These are phyloP conservation scores for Rubus idaeus DNA, from an alignment of 306 rosid genomes.

Conservation along the genomic window DNA sequence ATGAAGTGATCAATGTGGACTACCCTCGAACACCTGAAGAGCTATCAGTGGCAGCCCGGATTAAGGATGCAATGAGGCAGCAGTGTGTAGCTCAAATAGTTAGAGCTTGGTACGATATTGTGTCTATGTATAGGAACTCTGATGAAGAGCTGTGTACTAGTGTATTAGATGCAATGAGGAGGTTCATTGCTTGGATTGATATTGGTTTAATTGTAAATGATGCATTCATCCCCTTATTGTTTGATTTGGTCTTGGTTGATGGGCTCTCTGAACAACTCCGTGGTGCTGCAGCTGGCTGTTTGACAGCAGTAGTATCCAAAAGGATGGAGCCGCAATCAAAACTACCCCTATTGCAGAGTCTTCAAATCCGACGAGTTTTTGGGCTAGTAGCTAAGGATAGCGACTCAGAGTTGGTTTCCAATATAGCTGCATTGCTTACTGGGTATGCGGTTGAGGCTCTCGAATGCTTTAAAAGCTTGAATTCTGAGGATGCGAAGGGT, in stretches of 20 bases:
- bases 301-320: conserved; percentile 82
- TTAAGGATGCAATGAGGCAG: conserved; percentile 91
- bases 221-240: conserved; percentile 67
- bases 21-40: conserved; percentile 76
- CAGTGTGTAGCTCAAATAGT: conserved; percentile 69
- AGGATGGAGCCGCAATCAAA: conserved; percentile 81
- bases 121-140: conserved; percentile 59
- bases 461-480: conserved; percentile 82
- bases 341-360: conserved; percentile 74
- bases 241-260: conserved; percentile 74
- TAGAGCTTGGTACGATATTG: conserved; percentile 74
- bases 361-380: conserved; percentile 65
- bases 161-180: conserved; percentile 76
- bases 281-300: conserved; percentile 75
- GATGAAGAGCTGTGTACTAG: conserved; percentile 65
- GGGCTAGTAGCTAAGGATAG: conserved; percentile 60
- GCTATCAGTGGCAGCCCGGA: conserved; percentile 51
- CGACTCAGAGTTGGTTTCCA: conserved; percentile 67
- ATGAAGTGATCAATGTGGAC: conserved; percentile 79
- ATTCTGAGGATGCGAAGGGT: conserved; percentile 72
- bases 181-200: conserved; percentile 92
- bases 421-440: conserved; percentile 65
- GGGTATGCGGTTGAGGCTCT: conserved; percentile 82
- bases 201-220: conserved; percentile 85
- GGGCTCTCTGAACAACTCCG: conserved; percentile 68